Base-by-base conservation (phyloP, 108 stramenopile genomes). In the Asterionellopsis glacialis region DNA sequence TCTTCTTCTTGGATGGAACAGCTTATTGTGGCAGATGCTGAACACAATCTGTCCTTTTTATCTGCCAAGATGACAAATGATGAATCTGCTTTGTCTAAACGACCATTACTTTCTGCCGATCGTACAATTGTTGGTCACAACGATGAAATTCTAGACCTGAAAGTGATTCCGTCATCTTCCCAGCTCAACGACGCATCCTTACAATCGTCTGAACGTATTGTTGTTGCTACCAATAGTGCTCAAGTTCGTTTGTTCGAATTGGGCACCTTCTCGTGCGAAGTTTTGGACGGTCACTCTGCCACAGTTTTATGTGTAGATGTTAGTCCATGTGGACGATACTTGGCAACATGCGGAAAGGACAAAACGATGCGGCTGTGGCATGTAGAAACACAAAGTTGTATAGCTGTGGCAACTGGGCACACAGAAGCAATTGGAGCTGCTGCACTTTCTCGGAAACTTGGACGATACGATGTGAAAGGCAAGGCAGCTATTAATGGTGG, bases 141-240 rank as follows among this genome's bases (percentile, higher is more conserved):
- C 59, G 96, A 95, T 45, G 95, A 97, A 69, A 88, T 97, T 45
- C 79, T 97, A 14, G 96, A 96, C 65, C 55, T 97, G 21, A 87
- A 90, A 39, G 69, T 88, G 23, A 75, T 97, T 38, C 94, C 94
- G 11, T 13, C 28, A 19, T 11, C 41, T 25, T 50, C 54, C 1
- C 68, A 26, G 16, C 55, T 55, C 15, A 67, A 42, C 21, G 71
- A 49, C 52, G 49, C 16, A 64, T 64, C 41, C n/a, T n/a, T n/a
- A n/a, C 41, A 22, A 64, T 53, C 65, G 66, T 60, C 51, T 69
- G 72, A 45, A 74, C 73, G 55, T 38, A 76, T 96, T 24, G 93
- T 92, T 18, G 92, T 97, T 6, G 96, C 94, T 9, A 96, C 95
- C 19, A 97, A 97, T 62, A 95, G 94, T 72, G 75, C 96, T 6